Evolutionary conservation across 495 filamentous ascomycete genomes (phyloP), one percentile per base, ranked within the genome.

Genomic region (Stereocaulon alpinum): DNA sequence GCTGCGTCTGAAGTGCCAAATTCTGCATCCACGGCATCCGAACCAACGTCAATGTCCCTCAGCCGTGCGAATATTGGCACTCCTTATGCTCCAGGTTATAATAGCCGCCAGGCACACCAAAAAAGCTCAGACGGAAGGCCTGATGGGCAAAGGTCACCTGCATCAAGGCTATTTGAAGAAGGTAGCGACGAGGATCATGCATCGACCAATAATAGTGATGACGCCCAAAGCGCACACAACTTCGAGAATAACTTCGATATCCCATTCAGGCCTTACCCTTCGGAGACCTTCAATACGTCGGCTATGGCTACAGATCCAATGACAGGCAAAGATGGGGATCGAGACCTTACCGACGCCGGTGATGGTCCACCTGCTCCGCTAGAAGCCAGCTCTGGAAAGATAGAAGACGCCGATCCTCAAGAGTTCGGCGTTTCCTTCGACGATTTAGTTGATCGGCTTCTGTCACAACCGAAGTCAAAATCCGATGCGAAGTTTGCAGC

Each of bases 401-500:
- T 29, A 9, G 59, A 60, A 43, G 44, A 48, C 44, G 41, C 57
- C 40, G 42, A 52, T 40, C 67, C 71, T 11, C 79, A 75, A 67
- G 79, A 80, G 53, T 70, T 73, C 12, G 89, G 89, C 4, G 74
- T 86, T 20, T 83, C 82, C 7, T 95, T 95, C 65, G 90, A 94
- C 64, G 88, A 95, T 55, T 77, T 98, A 10, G 86, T 97, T 17
- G 90, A 96, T 69, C 85, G 88, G 45, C 76, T 98, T 34, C 74
- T 96, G 30, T 79, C 84, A 0, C 80, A 85, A 57, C 86, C 88
- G 40, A 86, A 92, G 77, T 89, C 89, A 40, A 91, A 88, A 68
- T 76, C 84, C 6, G 93, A 96, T 69, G 76, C 79, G 20, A 95
- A 94, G 68, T 97, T 96, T 70, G 77, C 78, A 18, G 80, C 86